Percentiles rank a stretch among this genome's conserved stretches.
phyloP scores from a whole-genome alignment of 1,284 basidiomycete species.

The Fomes fomentarius region DNA sequence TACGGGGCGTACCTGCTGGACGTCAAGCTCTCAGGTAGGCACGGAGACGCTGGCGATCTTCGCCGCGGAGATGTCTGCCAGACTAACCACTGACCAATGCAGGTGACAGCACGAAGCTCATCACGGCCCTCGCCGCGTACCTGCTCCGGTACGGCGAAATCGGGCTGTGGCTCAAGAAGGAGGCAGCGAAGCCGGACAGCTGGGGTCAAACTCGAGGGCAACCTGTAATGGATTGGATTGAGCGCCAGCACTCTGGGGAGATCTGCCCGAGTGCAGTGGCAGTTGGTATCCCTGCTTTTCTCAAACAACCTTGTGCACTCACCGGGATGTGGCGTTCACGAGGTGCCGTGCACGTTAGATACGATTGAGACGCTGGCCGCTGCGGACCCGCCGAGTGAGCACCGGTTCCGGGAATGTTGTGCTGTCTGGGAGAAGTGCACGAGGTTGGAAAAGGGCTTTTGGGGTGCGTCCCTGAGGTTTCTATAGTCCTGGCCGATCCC shows the following conservation, averaged over 20 bases:
- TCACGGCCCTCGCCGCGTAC: constrained; percentile 86
- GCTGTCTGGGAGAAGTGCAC: constrained; percentile 82
- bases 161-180: constrained; percentile 76
- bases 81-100: neutral
- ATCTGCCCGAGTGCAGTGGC: constrained; percentile 75
- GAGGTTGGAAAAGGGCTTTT: constrained; percentile 84
- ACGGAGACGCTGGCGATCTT: neutral
- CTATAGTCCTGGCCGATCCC: constrained; percentile 26
- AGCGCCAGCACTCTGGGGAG: constrained; percentile 78
- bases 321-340: neutral
- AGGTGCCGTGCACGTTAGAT: constrained; percentile 42
- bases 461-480: constrained; percentile 79
- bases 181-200: constrained; percentile 49
- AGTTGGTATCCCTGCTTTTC: constrained; percentile 65
- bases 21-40: constrained; percentile 66
- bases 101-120: constrained; percentile 76
- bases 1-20: constrained; percentile 90
- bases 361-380: constrained; percentile 63
- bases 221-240: constrained; percentile 84
- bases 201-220: constrained; percentile 66
- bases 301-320: neutral
- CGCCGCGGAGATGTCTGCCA: neutral
- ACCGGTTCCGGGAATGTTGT: constrained; percentile 68
- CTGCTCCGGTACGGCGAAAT: constrained; percentile 95
- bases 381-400: constrained; percentile 65